Base-by-base conservation (phyloP, 1,284 basidiomycete species). In the Phellopilus nigrolimitatus region DNA sequence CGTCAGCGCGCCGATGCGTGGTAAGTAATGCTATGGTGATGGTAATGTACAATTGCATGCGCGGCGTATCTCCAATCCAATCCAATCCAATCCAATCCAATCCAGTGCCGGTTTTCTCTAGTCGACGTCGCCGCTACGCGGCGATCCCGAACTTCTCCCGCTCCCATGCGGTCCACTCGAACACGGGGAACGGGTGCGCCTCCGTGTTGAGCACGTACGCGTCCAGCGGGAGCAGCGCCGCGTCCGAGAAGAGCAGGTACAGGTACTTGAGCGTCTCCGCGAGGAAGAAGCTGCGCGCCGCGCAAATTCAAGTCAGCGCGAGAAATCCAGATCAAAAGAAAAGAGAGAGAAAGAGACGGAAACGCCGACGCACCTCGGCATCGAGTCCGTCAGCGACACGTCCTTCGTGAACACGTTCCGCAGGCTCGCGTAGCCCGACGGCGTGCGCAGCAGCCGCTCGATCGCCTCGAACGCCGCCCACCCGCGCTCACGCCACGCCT, bases 161-260 rank as follows among this genome's bases (percentile, higher is more conserved):
- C 61, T 83, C 78, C 54, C 68, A 63, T 39, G 65, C 60, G 12
- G 73, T 76, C 85, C 82, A 88, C 47, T 75, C 63, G 60, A 89
- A 88, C n/a, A 87, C 70, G 3, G 87, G 88, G 6, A 91, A 67
- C 1, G 86, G 81, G 60, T 91, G 88, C 3, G 87, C 88, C 66
- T 91, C 91, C 3, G 91, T 94, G 63, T 91, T 93, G 64, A 93
- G 85, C 27, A 91, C 86, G 79, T 85, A 91, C 56, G 77, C 66
- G 56, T 86, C 79, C 39, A 91, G 66, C 8, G 85, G 80, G 45
- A 89, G 57, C 1, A 74, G 64, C 44, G 64, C 56, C 13, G 64
- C 61, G 28, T 70, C 68, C 5, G 64, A 62, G 47, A 71, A 74
- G 13, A 75, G 58, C 27, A 76, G 60, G 50, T 68, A 74, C n/a